These are phyloP conservation scores for Metschnikowia gelsemii DNA, from an alignment of 805 yeast species.

Conservation along the genomic window DNA sequence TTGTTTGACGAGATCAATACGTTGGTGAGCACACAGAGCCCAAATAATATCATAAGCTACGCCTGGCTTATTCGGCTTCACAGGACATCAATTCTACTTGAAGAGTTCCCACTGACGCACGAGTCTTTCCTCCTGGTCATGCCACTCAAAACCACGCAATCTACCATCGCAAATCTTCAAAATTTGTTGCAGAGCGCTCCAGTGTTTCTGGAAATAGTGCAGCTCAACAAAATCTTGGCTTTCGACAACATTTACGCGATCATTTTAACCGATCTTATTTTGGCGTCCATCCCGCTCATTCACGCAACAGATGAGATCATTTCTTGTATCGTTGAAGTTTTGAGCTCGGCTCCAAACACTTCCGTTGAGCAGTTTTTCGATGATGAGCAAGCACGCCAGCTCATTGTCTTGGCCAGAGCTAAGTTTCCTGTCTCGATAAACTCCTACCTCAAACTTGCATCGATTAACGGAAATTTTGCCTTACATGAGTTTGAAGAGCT, in stretches of 20 bases:
- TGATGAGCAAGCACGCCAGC: constrained; percentile 42
- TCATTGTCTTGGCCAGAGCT: constrained; percentile 57
- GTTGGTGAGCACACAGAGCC: constrained; percentile 28
- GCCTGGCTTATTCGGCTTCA: constrained; percentile 66
- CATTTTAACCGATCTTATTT: constrained; percentile 44
- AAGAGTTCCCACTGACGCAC: constrained; percentile 31
- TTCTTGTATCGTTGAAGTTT: constrained; percentile 40
- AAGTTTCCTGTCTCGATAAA: constrained; percentile 69
- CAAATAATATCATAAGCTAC: constrained; percentile 54
- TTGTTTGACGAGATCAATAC: constrained; percentile 43
- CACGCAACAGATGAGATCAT: constrained; percentile 47
- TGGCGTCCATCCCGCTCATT: constrained; percentile 49
- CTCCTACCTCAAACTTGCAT: constrained; percentile 59
- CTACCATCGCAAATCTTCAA: constrained; percentile 8
- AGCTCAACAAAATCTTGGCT: constrained; percentile 41
- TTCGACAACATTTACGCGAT: constrained; percentile 54
- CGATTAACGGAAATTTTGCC: constrained; percentile 68
- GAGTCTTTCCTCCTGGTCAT: constrained; percentile 22
- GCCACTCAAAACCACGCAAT: constrained; percentile 10
- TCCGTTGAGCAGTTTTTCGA: constrained; percentile 47
- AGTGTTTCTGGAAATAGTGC: constrained; percentile 47
- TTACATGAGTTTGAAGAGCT: constrained; percentile 57
- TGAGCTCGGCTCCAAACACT: constrained; percentile 46
- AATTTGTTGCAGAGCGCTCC: constrained; percentile 18
- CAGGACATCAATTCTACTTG: constrained; percentile 48